Conservation (phyloP, 768 basidiomycete species). For the Panaeolus cyanescens region DNA sequence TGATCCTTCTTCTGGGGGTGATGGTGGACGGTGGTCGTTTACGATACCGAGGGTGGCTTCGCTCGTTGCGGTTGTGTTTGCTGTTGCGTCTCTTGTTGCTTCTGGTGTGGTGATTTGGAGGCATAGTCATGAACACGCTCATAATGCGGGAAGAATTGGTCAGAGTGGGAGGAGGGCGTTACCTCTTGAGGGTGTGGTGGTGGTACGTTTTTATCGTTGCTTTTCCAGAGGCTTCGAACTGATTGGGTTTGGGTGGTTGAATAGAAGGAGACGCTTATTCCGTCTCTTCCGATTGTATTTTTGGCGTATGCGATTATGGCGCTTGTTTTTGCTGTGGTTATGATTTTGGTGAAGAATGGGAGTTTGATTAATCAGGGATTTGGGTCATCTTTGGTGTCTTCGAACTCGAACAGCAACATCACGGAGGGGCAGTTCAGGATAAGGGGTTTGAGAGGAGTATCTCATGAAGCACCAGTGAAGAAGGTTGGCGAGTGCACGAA, state of each 20-base stretch:
- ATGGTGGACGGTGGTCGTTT: slow-evolving; percentile 44
- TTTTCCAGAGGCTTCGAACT: background rate
- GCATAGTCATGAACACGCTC: slow-evolving; percentile 27
- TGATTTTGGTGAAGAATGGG: background rate
- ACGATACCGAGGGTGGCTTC: slow-evolving; percentile 58
- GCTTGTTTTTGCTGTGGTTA: background rate
- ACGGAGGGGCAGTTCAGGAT: no score
- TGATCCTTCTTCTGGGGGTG: slow-evolving; percentile 64
- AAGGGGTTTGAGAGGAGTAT: no score
- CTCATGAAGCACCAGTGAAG: no score
- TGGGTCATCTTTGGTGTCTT: background rate
- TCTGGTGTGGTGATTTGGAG: slow-evolving; percentile 70
- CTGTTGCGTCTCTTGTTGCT: slow-evolving; percentile 68
- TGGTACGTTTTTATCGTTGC: slow-evolving; percentile 31
- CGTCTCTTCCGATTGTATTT: slow-evolving; percentile 76
- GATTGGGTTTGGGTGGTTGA: background rate
- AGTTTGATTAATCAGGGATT: background rate
- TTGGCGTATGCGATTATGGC: slow-evolving; percentile 70
- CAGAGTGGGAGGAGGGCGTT: slow-evolving; percentile 41
- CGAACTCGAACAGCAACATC: no score
- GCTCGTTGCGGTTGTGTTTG: slow-evolving; percentile 68
- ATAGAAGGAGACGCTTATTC: slow-evolving; percentile 61
- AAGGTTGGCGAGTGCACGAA: background rate
- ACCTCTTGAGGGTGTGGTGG: background rate
- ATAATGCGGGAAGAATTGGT: slow-evolving; percentile 62